phyloP scores from a whole-genome alignment of 257 asterid genomes.

The Solanum ahanhuiri region DNA sequence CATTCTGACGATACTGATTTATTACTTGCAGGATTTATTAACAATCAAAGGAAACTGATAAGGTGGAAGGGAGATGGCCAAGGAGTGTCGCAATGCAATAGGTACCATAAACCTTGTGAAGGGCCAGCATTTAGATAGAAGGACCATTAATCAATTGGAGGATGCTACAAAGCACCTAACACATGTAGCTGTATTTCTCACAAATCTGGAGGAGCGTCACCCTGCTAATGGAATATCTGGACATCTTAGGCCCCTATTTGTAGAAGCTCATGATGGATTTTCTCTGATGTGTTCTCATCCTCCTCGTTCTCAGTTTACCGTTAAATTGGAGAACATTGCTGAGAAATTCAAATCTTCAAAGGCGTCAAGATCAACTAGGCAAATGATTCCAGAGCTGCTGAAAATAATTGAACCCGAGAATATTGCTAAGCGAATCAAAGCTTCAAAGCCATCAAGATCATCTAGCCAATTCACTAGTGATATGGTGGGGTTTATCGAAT shows the following conservation, averaged over 20 bases:
- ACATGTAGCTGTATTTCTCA: neutral
- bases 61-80: neutral
- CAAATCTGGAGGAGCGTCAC: neutral
- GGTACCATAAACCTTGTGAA: neutral
- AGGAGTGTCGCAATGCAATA: neutral
- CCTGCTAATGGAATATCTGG: neutral
- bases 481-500: neutral
- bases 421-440: neutral
- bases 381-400: neutral
- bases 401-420: neutral
- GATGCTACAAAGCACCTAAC: neutral
- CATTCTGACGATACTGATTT: neutral
- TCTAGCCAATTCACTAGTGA: neutral
- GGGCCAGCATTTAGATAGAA: neutral
- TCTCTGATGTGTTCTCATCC: neutral
- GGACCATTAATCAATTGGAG: neutral
- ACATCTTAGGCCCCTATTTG: neutral
- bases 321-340: neutral
- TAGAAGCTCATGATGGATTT: neutral
- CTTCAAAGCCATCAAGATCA: neutral
- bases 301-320: neutral
- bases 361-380: neutral
- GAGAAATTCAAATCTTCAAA: neutral
- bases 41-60: neutral
- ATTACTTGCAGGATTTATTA: neutral